Base-by-base conservation (phyloP, 2,329 filamentous ascomycete genomes). In the Claviceps africana region DNA sequence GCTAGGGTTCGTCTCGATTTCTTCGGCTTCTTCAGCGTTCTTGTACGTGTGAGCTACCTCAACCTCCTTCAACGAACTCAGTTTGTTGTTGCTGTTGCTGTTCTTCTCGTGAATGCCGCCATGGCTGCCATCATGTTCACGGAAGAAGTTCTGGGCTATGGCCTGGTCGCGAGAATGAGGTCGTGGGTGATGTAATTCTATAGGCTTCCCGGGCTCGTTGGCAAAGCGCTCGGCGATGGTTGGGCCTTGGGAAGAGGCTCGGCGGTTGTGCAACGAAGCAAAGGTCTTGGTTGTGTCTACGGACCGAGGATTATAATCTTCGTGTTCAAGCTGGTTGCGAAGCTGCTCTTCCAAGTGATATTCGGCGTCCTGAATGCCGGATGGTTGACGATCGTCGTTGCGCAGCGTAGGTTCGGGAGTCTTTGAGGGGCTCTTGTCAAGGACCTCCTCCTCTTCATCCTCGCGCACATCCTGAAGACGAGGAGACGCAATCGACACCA, bases 261-360 rank as follows among this genome's bases (percentile, higher is more conserved):
- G 70, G 39, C 68, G 67, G 1, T 62, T 63, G 53, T 77, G 74
- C 10, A 62, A 56, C 4, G 63, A 53, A 35, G 60, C 56, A 25
- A 61, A 57, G 10, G 58, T 58, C 50, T 59, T 59, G 6, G 57
- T 56, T 33, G 61, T 56, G 22, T 56, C 59, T 40, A 57, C 55
- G 46, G 53, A 56, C 25, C 82, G 81, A 2, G 83, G 83, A 60
- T 81, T 86, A 62, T 87, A 85, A 58, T 88, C 85, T 52, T 86
- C 83, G 58, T 89, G 84, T 54, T 90, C 85, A 48, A 91, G 73
- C 61, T 91, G 84, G 51, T 85, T 82, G 50, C 87, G 82, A 56
- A 90, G 81, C 55, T 87, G 82, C 63, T 89, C 82, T 63, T 90
- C 86, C 55, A 93, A 68, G 60, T 91, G 87, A 62, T 93, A 91